A percentile compares a stretch with the other conserved stretches of the same genome.
These are phyloP conservation scores for Botryotinia narcissicola DNA, from an alignment of 2,329 filamentous ascomycete species.

Conservation along the genomic window DNA sequence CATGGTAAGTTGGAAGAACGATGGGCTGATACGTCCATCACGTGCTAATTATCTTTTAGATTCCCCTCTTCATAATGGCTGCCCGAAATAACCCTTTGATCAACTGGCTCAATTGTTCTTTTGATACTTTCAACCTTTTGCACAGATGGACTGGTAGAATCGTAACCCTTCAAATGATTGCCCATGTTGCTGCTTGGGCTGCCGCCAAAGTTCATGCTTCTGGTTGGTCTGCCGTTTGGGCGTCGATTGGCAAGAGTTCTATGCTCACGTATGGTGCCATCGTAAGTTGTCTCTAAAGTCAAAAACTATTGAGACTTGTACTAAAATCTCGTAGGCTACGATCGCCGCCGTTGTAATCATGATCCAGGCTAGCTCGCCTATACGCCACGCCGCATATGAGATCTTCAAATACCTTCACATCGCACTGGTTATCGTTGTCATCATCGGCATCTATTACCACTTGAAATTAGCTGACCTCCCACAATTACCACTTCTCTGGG, in stretches of 20 bases:
- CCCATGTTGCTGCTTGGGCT: slow-evolving; percentile 63
- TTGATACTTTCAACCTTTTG: slow-evolving; percentile 79
- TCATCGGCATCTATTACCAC: slow-evolving; percentile 68
- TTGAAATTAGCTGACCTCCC: slow-evolving; percentile 53
- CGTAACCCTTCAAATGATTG: slow-evolving; percentile 65
- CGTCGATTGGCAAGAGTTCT: slow-evolving; percentile 41
- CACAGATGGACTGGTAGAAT: slow-evolving; percentile 80
- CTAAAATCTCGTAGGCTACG: slow-evolving; percentile 47
- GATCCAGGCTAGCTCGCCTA: slow-evolving; percentile 66
- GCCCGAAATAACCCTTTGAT: slow-evolving; percentile 79
- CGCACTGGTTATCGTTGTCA: slow-evolving; percentile 54
- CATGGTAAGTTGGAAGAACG: slow-evolving; percentile 52
- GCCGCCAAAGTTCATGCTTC: slow-evolving; percentile 42
- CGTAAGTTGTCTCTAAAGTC: slow-evolving; percentile 44
- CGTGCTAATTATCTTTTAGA: slow-evolving; percentile 34
- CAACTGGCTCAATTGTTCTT: slow-evolving; percentile 67
- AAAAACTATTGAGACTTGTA: no score
- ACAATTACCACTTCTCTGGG: slow-evolving; percentile 59
- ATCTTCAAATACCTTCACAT: slow-evolving; percentile 74
- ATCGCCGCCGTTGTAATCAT: slow-evolving; percentile 60
- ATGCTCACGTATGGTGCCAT: slow-evolving; percentile 60
- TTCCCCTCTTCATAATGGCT: slow-evolving; percentile 70
- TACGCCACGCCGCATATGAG: slow-evolving; percentile 78
- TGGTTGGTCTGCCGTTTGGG: slow-evolving; percentile 50
- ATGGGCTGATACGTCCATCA: background rate